Conservation (phyloP, 1,284 basidiomycete species). For the Ustanciosporium gigantosporum region DNA sequence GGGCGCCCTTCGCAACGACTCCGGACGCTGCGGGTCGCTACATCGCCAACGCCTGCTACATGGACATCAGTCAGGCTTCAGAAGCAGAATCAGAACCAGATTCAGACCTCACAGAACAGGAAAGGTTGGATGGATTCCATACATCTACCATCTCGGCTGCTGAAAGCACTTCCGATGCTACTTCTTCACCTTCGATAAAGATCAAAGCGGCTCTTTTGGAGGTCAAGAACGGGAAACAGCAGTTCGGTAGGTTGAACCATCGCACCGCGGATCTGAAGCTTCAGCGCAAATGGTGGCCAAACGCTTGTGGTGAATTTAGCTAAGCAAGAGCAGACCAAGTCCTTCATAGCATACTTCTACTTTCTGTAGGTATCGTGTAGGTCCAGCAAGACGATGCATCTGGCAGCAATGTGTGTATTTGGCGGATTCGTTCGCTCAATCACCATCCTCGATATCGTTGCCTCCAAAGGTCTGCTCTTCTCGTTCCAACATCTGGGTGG, state of each 20-base stretch:
- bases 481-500: constrained; percentile 42
- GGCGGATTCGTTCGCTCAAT: too few species aligned
- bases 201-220: constrained; percentile 22
- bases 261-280: constrained; percentile 21
- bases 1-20: constrained; percentile 24
- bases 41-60: constrained; percentile 26
- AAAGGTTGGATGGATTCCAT: constrained; percentile 9
- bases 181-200: not conserved
- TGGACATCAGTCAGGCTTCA: constrained; percentile 1
- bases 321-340: not conserved
- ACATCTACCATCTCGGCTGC: not conserved
- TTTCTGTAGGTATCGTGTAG: not conserved
- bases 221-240: constrained; percentile 15
- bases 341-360: too few species aligned
- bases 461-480: constrained; percentile 28
- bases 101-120: not conserved
- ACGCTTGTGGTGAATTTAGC: constrained; percentile 10
- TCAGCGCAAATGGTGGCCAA: constrained; percentile 36
- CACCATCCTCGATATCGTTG: constrained; percentile 37
- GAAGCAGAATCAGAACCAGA: not conserved
- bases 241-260: constrained; percentile 14
- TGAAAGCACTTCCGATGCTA: too few species aligned
- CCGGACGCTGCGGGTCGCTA: constrained; percentile 24
- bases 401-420: too few species aligned
- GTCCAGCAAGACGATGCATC: not conserved